Base-by-base conservation (phyloP, 1,139 yeast species). In the Geotrichum cucujoidarum region DNA sequence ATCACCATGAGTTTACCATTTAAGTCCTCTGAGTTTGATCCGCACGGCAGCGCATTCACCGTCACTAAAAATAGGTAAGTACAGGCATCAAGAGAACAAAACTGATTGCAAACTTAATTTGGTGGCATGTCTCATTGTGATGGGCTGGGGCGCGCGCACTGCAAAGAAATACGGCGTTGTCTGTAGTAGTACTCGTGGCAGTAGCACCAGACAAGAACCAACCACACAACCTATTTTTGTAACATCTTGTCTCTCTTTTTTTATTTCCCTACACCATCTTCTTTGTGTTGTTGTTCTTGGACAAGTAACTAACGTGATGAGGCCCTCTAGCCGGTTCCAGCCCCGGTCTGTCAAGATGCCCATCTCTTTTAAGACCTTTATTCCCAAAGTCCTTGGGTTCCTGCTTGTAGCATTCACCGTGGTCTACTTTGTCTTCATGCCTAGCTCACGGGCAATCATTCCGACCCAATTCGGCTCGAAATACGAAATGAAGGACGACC, bases 11-110 rank as follows among this genome's bases (percentile, higher is more conserved):
- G 63, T 52, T 50, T 59, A 33, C 63, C 63, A 18, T 57, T 56
- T 49, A 60, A 60, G 46, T 55, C 57, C 41, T 52, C 61, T 16
- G 64, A 60, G 49, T 59, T 55, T 34, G 64, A 60, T 50, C 56
- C 49, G 10, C 40, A 46, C 16, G 49, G 49, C 13, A 36, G 49
- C 22, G 44, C 38, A 17, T 41, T 32, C 30, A 24, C 38, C 16
- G 22, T 33, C 24, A 27, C 49, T 14, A 46, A 46, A 29, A 41
- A 40, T 41, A 46, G 45, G 49, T 46, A 25, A 30, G 49, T 41
- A 14, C n/a, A n/a, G n/a, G n/a, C n/a, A n/a, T n/a, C n/a, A n/a
- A n/a, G n/a, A n/a, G n/a, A n/a, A n/a, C n/a, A n/a, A n/a, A n/a
- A n/a, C n/a, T n/a, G n/a, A n/a, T n/a, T n/a, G n/a, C n/a, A n/a